Evolutionary conservation across 1,284 basidiomycete genomes (phyloP).

Genomic region (Ustilago bromivora): DNA sequence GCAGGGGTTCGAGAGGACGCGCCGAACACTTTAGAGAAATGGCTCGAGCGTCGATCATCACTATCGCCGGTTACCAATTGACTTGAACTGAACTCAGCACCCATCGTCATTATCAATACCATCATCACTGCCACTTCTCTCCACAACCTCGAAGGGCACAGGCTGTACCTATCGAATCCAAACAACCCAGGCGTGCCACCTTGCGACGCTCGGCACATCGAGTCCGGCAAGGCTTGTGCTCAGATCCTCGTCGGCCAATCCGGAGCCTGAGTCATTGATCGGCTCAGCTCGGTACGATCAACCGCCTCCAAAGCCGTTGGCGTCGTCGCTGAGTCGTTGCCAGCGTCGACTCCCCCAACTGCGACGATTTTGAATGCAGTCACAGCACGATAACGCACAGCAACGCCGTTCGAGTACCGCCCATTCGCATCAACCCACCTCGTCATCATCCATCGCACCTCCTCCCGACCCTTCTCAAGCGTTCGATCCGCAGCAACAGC

Average conservation of each 20-base stretch:
- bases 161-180: background rate
- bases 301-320: conserved; percentile 12
- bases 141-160: background rate
- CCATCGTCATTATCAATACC: conserved; percentile 9
- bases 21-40: background rate
- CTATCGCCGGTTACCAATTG: background rate
- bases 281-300: background rate
- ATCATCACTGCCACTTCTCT: background rate
- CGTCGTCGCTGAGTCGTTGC: conserved; percentile 22
- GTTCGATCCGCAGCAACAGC: conserved; percentile 19
- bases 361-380: conserved; percentile 41
- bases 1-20: background rate
- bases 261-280: background rate
- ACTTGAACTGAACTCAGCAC: conserved; percentile 11
- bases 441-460: conserved; percentile 26
- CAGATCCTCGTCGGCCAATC: background rate
- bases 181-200: background rate
- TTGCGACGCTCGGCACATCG: background rate
- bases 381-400: conserved; percentile 14
- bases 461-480: conserved; percentile 17
- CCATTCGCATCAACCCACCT: conserved; percentile 21
- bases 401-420: conserved; percentile 25
- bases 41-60: too few relatives aligned
- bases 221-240: background rate
- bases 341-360: conserved; percentile 15